phyloP scores from a whole-genome alignment of 805 yeast species.

The Wickerhamiella alocasiicola region DNA sequence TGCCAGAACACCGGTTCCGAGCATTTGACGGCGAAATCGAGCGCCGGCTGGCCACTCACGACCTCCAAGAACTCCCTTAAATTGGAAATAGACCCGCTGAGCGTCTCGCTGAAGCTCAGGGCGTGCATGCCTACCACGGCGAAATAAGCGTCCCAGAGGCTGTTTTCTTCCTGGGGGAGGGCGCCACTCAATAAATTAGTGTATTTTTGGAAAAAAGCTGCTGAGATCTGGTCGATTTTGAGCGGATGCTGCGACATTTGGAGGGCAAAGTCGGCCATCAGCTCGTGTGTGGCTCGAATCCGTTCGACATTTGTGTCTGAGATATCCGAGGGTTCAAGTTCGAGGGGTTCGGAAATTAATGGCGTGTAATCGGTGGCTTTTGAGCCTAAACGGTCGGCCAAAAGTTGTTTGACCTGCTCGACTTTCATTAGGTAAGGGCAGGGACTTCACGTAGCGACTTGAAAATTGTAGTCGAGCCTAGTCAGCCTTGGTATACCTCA shows the following conservation, averaged over 20 bases:
- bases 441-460: no score
- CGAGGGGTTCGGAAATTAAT: neutral
- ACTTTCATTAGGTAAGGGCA: constrained; percentile 1
- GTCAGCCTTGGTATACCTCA: no score
- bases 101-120: constrained; percentile 4
- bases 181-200: constrained; percentile 9
- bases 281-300: constrained; percentile 12
- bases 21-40: neutral
- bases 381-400: constrained; percentile 6
- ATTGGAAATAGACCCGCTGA: neutral
- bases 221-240: constrained; percentile 11
- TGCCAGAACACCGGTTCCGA: constrained; percentile 5
- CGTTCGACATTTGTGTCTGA: constrained; percentile 4
- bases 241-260: constrained; percentile 14
- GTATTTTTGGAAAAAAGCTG: constrained; percentile 9
- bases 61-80: constrained; percentile 4
- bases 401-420: constrained; percentile 4
- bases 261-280: constrained; percentile 13
- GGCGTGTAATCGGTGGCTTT: neutral
- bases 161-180: constrained; percentile 7
- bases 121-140: constrained; percentile 12
- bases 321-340: neutral
- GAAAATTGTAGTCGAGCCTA: no score
- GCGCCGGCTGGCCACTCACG: neutral
- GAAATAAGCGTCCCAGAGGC: constrained; percentile 13